Conservation (phyloP, 2,329 filamentous ascomycete species). For the Colletotrichum liriopes region DNA sequence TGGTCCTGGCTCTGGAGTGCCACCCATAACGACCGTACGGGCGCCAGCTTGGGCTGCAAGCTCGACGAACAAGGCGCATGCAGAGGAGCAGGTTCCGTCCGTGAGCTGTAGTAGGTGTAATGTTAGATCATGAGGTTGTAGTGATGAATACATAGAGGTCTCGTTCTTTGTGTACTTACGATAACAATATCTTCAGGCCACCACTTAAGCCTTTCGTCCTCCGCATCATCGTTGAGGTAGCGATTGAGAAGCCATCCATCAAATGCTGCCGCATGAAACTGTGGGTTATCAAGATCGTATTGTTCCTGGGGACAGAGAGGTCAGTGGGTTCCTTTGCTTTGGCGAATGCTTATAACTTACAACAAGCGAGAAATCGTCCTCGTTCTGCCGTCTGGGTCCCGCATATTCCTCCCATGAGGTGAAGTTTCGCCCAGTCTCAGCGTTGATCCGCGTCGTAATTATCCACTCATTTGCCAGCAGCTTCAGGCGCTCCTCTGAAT, state of each 20-base stretch:
- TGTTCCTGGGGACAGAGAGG: conserved; percentile 6
- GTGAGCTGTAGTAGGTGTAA: conserved; percentile 51
- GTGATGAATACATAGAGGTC: too few relatives aligned
- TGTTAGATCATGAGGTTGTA: neutral
- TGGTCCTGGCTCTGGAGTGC: conserved; percentile 63
- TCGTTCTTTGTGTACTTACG: conserved; percentile 7
- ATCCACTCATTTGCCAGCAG: conserved; percentile 15
- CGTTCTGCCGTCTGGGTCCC: conserved; percentile 1
- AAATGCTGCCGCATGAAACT: conserved; percentile 13
- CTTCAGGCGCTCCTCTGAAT: neutral
- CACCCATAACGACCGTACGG: conserved; percentile 71
- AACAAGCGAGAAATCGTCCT: conserved; percentile 19
- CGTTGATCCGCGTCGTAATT: conserved; percentile 1
- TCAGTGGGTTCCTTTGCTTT: neutral
- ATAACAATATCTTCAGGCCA: conserved; percentile 16
- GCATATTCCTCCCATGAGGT: conserved; percentile 24
- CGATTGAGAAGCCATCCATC: conserved; percentile 24
- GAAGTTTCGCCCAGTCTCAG: conserved; percentile 22
- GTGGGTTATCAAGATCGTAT: conserved; percentile 21
- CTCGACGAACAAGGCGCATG: conserved; percentile 72
- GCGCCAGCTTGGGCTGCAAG: conserved; percentile 69
- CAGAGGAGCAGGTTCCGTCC: conserved; percentile 72
- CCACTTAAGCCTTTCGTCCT: neutral
- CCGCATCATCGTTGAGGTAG: conserved; percentile 9
- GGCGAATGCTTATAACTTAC: neutral